Conservation (phyloP, 2,329 filamentous ascomycete species). For the Hirsutella minnesotensis region DNA sequence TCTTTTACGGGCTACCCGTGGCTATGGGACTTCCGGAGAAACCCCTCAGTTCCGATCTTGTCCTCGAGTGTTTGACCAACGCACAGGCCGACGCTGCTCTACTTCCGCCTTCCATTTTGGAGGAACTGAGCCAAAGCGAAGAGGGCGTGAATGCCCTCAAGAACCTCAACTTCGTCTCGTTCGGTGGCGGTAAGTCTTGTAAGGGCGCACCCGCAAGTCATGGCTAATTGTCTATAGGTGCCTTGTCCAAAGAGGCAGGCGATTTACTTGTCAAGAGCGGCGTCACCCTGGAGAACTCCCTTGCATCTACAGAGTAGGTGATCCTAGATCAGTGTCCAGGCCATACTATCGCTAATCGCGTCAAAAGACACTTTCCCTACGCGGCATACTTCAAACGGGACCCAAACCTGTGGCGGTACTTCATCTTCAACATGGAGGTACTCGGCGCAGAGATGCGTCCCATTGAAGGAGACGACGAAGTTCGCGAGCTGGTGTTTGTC, state of each 20-base stretch:
- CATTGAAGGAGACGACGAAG: conserved; percentile 1
- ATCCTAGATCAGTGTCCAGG: too few relatives aligned
- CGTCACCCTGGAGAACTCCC: conserved; percentile 21
- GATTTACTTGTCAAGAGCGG: conserved; percentile 23
- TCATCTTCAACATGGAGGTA: conserved; percentile 26
- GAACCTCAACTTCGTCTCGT: conserved; percentile 20
- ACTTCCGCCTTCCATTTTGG: conserved; percentile 27
- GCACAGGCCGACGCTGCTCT: conserved; percentile 15
- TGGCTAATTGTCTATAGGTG: conserved; percentile 13
- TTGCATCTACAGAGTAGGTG: conserved; percentile 30
- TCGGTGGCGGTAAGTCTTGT: conserved; percentile 23
- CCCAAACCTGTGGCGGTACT: conserved; percentile 28
- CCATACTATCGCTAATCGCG: background rate
- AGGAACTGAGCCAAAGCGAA: conserved; percentile 25
- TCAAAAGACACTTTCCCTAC: conserved; percentile 20
- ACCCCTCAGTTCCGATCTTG: conserved; percentile 21
- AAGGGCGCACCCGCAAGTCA: background rate
- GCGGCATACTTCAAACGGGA: conserved; percentile 21
- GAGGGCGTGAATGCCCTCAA: conserved; percentile 17
- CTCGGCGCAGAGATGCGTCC: conserved; percentile 29
- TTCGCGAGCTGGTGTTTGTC: conserved; percentile 22
- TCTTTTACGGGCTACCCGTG: conserved; percentile 17
- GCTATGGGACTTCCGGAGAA: conserved; percentile 18
- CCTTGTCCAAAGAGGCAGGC: conserved; percentile 23
- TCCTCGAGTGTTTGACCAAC: conserved; percentile 17